These are phyloP conservation scores for Hydnum rufescens DNA, from an alignment of 768 basidiomycete species.

Conservation along the genomic window DNA sequence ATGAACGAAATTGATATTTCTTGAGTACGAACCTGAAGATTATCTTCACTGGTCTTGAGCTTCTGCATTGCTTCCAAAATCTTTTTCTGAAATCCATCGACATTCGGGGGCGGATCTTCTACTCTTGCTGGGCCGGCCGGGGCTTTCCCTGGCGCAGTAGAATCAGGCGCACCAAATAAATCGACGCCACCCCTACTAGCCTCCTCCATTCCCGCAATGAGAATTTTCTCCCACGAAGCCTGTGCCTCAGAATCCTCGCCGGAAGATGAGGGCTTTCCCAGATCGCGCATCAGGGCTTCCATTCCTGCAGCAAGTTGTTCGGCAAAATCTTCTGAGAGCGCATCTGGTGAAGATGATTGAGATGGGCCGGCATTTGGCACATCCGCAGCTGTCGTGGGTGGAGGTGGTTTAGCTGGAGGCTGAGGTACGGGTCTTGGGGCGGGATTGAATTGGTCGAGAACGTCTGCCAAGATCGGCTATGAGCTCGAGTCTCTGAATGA, in stretches of 20 bases:
- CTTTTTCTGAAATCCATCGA: conserved; percentile 41
- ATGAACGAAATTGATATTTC: not conserved
- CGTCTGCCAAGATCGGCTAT: too few species aligned
- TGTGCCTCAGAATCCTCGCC: conserved; percentile 12
- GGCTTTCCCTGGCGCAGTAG: conserved; percentile 7
- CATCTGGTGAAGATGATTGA: conserved; percentile 9
- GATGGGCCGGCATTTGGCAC: conserved; percentile 2
- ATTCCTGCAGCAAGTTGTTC: conserved; percentile 25
- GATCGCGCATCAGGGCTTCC: conserved; percentile 26
- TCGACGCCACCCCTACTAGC: conserved; percentile 10
- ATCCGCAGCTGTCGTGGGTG: conserved; percentile 10
- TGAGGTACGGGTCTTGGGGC: conserved; percentile 11
- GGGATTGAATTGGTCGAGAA: conserved; percentile 27
- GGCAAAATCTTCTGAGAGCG: conserved; percentile 18
- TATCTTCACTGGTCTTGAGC: conserved; percentile 45
- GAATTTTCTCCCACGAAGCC: conserved; percentile 53
- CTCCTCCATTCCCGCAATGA: conserved; percentile 41
- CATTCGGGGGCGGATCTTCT: conserved; percentile 4
- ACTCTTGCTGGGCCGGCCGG: not conserved
- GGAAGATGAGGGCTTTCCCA: conserved; percentile 12
- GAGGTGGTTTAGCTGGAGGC: conserved; percentile 7
- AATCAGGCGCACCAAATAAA: not conserved
- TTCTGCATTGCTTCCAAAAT: conserved; percentile 58
- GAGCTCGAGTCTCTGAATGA: too few species aligned
- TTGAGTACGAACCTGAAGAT: conserved; percentile 23